Evolutionary conservation across 768 basidiomycete genomes (phyloP).

Genomic region (Pulveroboletus sp.): DNA sequence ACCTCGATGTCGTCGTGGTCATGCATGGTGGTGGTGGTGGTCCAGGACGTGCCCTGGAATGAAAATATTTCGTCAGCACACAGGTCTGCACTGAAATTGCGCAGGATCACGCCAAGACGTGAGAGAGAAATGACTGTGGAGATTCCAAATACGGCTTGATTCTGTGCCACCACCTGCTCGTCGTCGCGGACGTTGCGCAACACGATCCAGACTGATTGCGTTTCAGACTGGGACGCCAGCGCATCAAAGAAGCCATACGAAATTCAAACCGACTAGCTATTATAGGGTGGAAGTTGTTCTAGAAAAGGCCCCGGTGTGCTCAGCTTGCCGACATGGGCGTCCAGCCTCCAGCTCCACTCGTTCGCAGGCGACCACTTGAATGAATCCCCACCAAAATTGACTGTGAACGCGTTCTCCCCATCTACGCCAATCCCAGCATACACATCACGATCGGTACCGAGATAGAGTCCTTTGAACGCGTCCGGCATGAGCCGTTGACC

Average conservation of each 20-base stretch:
- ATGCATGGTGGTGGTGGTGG: conserved; percentile 37
- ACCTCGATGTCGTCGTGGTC: conserved; percentile 31
- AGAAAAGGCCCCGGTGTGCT: conserved; percentile 10
- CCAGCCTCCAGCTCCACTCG: conserved; percentile 63
- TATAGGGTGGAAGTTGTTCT: conserved; percentile 44
- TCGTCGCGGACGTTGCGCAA: no score
- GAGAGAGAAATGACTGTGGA: no score
- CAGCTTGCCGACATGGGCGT: conserved; percentile 57
- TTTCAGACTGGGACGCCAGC: no score
- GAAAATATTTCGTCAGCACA: no score
- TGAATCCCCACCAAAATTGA: conserved; percentile 63
- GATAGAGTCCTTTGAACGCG: conserved; percentile 59
- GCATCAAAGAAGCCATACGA: not conserved
- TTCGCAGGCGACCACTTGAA: conserved; percentile 66
- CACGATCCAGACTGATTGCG: no score
- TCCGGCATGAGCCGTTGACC: conserved; percentile 46
- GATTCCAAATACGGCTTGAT: no score
- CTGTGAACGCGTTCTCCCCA: conserved; percentile 46
- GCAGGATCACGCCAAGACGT: no score
- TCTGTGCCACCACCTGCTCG: no score
- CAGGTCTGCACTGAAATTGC: no score
- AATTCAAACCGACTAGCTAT: not conserved
- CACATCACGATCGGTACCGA: conserved; percentile 50
- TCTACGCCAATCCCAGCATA: conserved; percentile 66
- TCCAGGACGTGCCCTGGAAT: no score